These are phyloP conservation scores for Phlebopus sp. DNA, from an alignment of 1,284 basidiomycete genomes.

Conservation along the genomic window DNA sequence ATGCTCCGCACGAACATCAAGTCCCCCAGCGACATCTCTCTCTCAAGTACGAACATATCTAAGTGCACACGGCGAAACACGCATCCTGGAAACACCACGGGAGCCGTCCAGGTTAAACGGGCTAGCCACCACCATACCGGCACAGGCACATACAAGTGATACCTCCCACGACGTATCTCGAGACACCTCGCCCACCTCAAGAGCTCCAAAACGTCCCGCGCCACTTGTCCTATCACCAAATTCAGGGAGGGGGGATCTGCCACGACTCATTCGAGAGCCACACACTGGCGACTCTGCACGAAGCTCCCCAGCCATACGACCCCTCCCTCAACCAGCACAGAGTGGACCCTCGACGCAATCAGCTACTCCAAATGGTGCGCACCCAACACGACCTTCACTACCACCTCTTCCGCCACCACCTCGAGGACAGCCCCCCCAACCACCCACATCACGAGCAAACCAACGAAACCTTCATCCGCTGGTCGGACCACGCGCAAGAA, in stretches of 20 bases:
- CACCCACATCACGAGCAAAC: constrained; percentile 34
- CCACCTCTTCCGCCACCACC: constrained; percentile 69
- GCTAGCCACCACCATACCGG: background rate
- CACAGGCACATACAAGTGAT: constrained; percentile 24
- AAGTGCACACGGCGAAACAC: constrained; percentile 1
- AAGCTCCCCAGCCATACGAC: constrained; percentile 38
- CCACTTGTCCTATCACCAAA: constrained; percentile 60
- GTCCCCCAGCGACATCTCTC: constrained; percentile 23
- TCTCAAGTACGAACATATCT: constrained; percentile 6
- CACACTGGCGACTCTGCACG: constrained; percentile 51
- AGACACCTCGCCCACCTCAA: constrained; percentile 29
- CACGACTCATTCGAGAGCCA: constrained; percentile 61
- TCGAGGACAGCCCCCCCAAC: constrained; percentile 58
- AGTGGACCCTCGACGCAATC: constrained; percentile 31
- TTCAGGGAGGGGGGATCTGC: constrained; percentile 52
- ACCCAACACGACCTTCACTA: constrained; percentile 45
- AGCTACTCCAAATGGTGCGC: constrained; percentile 24
- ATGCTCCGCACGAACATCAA: constrained; percentile 38
- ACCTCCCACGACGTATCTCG: constrained; percentile 17
- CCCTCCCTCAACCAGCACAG: constrained; percentile 39
- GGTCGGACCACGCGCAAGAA: constrained; percentile 41
- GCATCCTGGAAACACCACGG: constrained; percentile 5
- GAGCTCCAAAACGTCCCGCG: constrained; percentile 49
- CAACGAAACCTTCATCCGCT: constrained; percentile 23
- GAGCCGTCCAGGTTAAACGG: constrained; percentile 14